These are phyloP conservation scores for Ganoderma boninense DNA, from an alignment of 1,284 basidiomycete genomes.

Conservation along the genomic window DNA sequence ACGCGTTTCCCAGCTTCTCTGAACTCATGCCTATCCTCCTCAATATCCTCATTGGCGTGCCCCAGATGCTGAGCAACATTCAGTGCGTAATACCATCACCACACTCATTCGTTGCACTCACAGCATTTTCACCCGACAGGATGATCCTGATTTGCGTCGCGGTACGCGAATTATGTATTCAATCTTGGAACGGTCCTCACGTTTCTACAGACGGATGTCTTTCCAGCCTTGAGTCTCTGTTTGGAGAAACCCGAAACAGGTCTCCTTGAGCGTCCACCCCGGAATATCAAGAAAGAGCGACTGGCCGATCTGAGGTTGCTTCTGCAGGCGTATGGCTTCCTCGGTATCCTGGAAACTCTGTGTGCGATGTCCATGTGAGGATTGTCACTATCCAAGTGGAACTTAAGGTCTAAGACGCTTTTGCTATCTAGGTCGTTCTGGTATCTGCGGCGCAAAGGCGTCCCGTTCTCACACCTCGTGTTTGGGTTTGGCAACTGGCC, in stretches of 20 bases:
- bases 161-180: constrained; percentile 20
- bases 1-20: constrained; percentile 51
- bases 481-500: constrained; percentile 57
- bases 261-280: constrained; percentile 66
- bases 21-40: constrained; percentile 74
- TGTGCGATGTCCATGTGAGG: constrained; percentile 57
- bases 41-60: constrained; percentile 52
- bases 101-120: background rate
- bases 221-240: constrained; percentile 57
- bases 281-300: constrained; percentile 63
- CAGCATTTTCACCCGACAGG: constrained; percentile 22
- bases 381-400: constrained; percentile 20
- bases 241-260: constrained; percentile 59
- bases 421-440: constrained; percentile 52
- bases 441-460: constrained; percentile 60
- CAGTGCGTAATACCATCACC: constrained; percentile 42
- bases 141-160: constrained; percentile 68
- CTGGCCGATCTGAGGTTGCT: constrained; percentile 57
- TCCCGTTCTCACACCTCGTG: constrained; percentile 59
- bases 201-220: constrained; percentile 53
- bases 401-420: background rate
- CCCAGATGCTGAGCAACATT: constrained; percentile 59
- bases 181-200: constrained; percentile 35
- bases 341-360: constrained; percentile 64
- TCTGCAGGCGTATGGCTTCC: constrained; percentile 69